Evolutionary conservation across 257 asterid species (phyloP).

Genomic region (Mentha longifolia): DNA sequence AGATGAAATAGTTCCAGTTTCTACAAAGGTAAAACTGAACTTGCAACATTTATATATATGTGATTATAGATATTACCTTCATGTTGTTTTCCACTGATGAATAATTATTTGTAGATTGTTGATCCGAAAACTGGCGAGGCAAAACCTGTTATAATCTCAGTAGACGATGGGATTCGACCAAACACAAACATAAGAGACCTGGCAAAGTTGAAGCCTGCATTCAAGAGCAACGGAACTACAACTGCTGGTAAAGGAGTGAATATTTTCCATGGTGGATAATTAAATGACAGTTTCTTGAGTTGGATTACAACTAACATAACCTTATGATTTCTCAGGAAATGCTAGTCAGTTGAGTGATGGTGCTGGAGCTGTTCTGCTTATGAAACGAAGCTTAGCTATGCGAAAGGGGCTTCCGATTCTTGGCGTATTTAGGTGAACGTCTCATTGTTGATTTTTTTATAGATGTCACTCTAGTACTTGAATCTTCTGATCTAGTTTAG

Average conservation of each 20-base stretch:
- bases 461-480: neutral
- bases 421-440: conserved; percentile 74
- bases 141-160: conserved; percentile 67
- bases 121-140: conserved; percentile 70
- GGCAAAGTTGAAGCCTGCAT: conserved; percentile 88
- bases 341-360: conserved; percentile 95
- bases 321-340: conserved; percentile 54
- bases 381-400: conserved; percentile 82
- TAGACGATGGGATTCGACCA: conserved; percentile 90
- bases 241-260: conserved; percentile 73
- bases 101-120: conserved; percentile 52
- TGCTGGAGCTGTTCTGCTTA: conserved; percentile 96
- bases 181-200: conserved; percentile 64
- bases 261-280: conserved; percentile 4
- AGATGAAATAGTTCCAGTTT: conserved; percentile 88
- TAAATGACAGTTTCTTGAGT: conserved; percentile 10
- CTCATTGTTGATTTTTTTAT: neutral
- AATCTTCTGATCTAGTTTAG: conserved; percentile 2
- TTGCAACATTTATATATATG: neutral
- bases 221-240: conserved; percentile 81
- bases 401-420: conserved; percentile 85
- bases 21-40: conserved; percentile 63
- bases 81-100: conserved; percentile 19
- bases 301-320: conserved; percentile 3
- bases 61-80: neutral